Percentiles rank a stretch among this genome's conserved stretches.
Conservation (phyloP, 1,284 basidiomycete genomes). For the Pholiota adiposa region DNA sequence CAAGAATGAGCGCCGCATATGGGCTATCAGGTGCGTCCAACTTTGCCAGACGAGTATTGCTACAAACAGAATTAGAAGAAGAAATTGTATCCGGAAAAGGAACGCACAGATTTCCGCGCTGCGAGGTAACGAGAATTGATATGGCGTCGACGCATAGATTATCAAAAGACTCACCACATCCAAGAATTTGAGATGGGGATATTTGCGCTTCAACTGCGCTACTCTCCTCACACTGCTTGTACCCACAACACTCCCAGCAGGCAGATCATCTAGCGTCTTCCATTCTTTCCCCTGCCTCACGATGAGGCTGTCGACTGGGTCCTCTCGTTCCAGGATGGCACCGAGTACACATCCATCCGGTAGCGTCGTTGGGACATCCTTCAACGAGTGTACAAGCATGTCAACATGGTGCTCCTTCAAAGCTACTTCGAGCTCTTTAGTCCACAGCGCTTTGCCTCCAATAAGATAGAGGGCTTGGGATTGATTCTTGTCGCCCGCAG, state of each 20-base stretch:
- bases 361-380: slow-evolving; percentile 91
- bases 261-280: slow-evolving; percentile 83
- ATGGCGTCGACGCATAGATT: not conserved
- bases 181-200: slow-evolving; percentile 81
- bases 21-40: slow-evolving; percentile 87
- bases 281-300: slow-evolving; percentile 81
- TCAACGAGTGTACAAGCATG: slow-evolving; percentile 92
- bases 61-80: slow-evolving; percentile 33
- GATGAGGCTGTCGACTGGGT: slow-evolving; percentile 90
- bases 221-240: slow-evolving; percentile 94
- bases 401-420: slow-evolving; percentile 79
- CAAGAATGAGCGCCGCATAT: slow-evolving; percentile 91
- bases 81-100: slow-evolving; percentile 10
- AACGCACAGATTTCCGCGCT: slow-evolving; percentile 84
- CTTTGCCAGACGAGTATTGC: slow-evolving; percentile 89
- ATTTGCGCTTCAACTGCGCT: slow-evolving; percentile 86
- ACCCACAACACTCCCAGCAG: slow-evolving; percentile 89
- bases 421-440: slow-evolving; percentile 91
- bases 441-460: slow-evolving; percentile 93
- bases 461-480: slow-evolving; percentile 78
- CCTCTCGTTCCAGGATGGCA: slow-evolving; percentile 87
- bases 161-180: slow-evolving; percentile 76
- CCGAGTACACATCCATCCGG: slow-evolving; percentile 87
- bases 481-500: slow-evolving; percentile 92
- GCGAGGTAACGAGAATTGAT: slow-evolving; percentile 12